Percentiles rank a stretch among this genome's conserved stretches.
Evolutionary conservation across 495 filamentous ascomycete species (phyloP).

Genomic region (Penicillium psychrofluorescens): DNA sequence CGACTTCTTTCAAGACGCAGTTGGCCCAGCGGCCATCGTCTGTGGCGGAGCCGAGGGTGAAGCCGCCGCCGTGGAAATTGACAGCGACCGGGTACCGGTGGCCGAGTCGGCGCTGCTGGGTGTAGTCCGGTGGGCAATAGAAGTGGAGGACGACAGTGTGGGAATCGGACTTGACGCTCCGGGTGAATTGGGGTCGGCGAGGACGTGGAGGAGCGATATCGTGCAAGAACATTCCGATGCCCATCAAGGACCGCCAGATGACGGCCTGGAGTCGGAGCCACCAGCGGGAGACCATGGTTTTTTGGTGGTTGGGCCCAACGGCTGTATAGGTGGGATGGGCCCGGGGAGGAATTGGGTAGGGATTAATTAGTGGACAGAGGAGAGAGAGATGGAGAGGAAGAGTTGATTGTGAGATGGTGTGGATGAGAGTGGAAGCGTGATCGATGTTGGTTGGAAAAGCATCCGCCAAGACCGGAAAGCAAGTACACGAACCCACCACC

Average conservation of each 20-base stretch:
- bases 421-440: background rate
- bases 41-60: constrained; percentile 61
- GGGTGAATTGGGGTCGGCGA: constrained; percentile 58
- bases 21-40: constrained; percentile 68
- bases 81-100: constrained; percentile 53
- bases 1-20: constrained; percentile 43
- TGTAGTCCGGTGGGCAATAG: constrained; percentile 65
- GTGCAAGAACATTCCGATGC: constrained; percentile 72
- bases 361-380: background rate
- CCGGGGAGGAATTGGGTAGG: too few relatives aligned
- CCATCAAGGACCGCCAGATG: constrained; percentile 74
- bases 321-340: too few relatives aligned
- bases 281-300: constrained; percentile 46
- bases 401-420: background rate
- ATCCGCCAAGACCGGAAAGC: too few relatives aligned
- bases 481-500: too few relatives aligned
- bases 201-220: constrained; percentile 59
- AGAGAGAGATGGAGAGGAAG: background rate
- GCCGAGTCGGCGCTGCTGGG: constrained; percentile 24
- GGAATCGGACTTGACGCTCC: constrained; percentile 50
- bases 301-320: too few relatives aligned
- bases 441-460: too few relatives aligned
- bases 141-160: constrained; percentile 65
- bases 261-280: constrained; percentile 64
- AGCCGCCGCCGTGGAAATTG: constrained; percentile 75